Conservation (phyloP, 129 eudicot genomes). For the Dittrichia graveolens region DNA sequence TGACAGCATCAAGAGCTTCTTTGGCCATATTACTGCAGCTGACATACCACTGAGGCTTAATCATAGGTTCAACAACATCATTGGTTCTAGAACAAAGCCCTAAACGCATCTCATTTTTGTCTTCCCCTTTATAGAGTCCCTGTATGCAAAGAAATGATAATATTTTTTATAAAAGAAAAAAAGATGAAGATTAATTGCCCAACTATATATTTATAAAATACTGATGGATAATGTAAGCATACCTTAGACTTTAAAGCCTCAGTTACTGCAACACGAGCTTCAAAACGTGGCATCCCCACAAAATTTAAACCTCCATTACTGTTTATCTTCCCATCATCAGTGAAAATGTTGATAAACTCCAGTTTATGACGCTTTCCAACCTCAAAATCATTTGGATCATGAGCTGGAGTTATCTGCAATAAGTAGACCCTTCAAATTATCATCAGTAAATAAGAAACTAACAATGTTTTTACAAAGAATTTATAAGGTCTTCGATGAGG, state of each 20-base stretch:
- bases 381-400: constrained; percentile 98
- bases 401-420: constrained; percentile 94
- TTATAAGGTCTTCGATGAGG: constrained; percentile 1
- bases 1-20: constrained; percentile 88
- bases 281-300: constrained; percentile 84
- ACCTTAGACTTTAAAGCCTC: constrained; percentile 80
- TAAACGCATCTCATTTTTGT: constrained; percentile 92
- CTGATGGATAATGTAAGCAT: not conserved
- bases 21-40: constrained; percentile 72
- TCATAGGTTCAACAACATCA: constrained; percentile 92
- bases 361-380: constrained; percentile 90
- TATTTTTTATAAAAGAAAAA: not conserved
- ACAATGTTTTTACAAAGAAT: not conserved
- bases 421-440: not conserved
- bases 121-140: constrained; percentile 85
- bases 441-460: not conserved
- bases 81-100: constrained; percentile 91
- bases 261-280: constrained; percentile 86
- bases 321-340: constrained; percentile 94
- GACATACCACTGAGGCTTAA: constrained; percentile 98
- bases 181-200: not conserved
- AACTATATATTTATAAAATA: not conserved
- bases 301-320: constrained; percentile 82
- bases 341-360: constrained; percentile 81
- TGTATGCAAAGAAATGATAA: constrained; percentile 25